Evolutionary conservation across 176 grass and related monocot genomes (phyloP), one percentile per base, ranked within the genome.

Genomic region (Carex pumila): DNA sequence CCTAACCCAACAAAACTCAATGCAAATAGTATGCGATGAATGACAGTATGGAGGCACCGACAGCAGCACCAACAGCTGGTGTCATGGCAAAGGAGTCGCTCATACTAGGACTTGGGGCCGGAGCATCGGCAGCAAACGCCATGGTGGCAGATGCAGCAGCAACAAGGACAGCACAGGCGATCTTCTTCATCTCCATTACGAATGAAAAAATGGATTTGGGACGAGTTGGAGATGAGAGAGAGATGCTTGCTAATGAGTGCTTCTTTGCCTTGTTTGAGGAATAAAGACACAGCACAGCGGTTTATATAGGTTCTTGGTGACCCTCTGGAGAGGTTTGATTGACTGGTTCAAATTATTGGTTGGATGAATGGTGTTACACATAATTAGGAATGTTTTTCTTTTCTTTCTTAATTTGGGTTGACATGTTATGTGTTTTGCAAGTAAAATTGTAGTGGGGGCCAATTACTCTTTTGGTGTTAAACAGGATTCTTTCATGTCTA

Each of bases 161-260:
- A 50, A 57, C 65, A 73, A 87, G 79, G 67, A 72, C 78, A 52
- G 66, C 60, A 43, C 57, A 71, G 63, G 85, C 78, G 17, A 87
- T 82, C 85, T 87, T 87, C 85, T 87, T 87, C 85, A 87, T 87
- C 62, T 87, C 85, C 85, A 87, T 87, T 25, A 34, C 41, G 18
- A 65, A 49, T 55, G 61, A 55, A 1, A 21, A 43, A 83, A 53
- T 31, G 43, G 37, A 22, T 78, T 57, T 56, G 49, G 29, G 6
- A 63, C 10, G 12, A 34, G 25, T 32, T 66, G 81, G 22, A 83
- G 81, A 83, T 31, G 37, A 39, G 81, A 83, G 45, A 68, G 50
- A 83, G 62, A 68, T 53, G 62, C 61, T 52, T 66, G 41, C 59
- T 36, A 60, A 41, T 68, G 7, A 54, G 39, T 64, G 17, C 22